Conservation (phyloP, 441 rosid genomes). For the Pelargonium citronellum region DNA sequence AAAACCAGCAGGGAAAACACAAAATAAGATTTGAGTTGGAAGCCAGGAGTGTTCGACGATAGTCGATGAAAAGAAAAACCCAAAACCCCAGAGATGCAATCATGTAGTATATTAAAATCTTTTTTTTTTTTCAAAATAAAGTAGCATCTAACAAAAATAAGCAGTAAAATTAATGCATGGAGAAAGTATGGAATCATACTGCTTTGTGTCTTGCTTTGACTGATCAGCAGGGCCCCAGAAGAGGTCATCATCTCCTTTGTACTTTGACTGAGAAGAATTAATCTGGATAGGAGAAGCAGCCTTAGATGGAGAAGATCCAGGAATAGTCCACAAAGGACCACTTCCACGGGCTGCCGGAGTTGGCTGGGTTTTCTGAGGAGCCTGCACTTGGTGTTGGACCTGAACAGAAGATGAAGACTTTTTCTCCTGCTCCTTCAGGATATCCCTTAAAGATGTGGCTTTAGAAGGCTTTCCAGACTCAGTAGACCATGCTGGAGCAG, state of each 20-base stretch:
- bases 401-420: conserved; percentile 38
- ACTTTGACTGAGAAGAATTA: conserved; percentile 53
- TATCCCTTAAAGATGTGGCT: conserved; percentile 81
- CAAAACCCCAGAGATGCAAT: background rate
- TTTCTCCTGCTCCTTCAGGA: conserved; percentile 85
- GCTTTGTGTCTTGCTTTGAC: conserved; percentile 60
- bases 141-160: background rate
- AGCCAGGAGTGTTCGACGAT: background rate
- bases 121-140: background rate
- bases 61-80: background rate
- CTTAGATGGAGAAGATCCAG: conserved; percentile 60
- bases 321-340: conserved; percentile 48
- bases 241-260: conserved; percentile 74
- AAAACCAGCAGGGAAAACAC: background rate
- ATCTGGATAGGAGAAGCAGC: conserved; percentile 51
- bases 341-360: conserved; percentile 39
- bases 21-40: background rate
- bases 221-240: conserved; percentile 95
- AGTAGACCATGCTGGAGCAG: conserved; percentile 80
- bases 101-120: background rate
- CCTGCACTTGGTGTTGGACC: conserved; percentile 41
- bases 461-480: conserved; percentile 58
- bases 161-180: conserved; percentile 1
- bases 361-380: conserved; percentile 54
- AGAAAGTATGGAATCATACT: conserved; percentile 43